These are phyloP conservation scores for Perkinsus chesapeaki DNA, from an alignment of 169 alveolate species.

Conservation along the genomic window DNA sequence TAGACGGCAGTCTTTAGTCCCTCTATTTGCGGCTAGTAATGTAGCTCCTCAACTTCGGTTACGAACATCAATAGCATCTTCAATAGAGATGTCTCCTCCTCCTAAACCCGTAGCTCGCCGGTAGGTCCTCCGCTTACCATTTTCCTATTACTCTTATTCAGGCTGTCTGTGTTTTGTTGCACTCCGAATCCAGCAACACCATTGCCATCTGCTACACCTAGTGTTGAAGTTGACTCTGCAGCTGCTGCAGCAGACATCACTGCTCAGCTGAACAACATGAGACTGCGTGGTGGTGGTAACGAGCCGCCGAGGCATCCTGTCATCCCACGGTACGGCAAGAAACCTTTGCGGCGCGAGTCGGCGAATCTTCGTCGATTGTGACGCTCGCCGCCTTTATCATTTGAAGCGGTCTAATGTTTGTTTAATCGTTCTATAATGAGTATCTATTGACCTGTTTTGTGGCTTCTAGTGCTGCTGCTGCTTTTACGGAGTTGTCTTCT, in stretches of 20 bases:
- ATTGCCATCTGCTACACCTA: background rate
- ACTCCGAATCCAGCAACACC: background rate
- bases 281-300: background rate
- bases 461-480: background rate
- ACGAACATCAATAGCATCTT: background rate
- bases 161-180: background rate
- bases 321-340: background rate
- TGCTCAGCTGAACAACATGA: background rate
- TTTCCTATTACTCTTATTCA: background rate
- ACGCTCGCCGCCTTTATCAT: background rate
- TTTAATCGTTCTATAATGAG: background rate
- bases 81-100: background rate
- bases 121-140: background rate
- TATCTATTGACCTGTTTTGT: background rate
- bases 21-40: background rate
- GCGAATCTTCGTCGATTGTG: background rate
- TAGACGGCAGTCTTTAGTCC: background rate
- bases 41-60: background rate
- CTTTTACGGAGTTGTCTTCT: background rate
- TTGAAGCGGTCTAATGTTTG: background rate
- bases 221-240: background rate
- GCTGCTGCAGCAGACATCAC: background rate
- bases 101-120: background rate
- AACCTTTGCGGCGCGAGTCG: background rate
- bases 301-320: background rate